Evolutionary conservation across 2,329 filamentous ascomycete species (phyloP).

Genomic region (Tolypocladium amazonense): DNA sequence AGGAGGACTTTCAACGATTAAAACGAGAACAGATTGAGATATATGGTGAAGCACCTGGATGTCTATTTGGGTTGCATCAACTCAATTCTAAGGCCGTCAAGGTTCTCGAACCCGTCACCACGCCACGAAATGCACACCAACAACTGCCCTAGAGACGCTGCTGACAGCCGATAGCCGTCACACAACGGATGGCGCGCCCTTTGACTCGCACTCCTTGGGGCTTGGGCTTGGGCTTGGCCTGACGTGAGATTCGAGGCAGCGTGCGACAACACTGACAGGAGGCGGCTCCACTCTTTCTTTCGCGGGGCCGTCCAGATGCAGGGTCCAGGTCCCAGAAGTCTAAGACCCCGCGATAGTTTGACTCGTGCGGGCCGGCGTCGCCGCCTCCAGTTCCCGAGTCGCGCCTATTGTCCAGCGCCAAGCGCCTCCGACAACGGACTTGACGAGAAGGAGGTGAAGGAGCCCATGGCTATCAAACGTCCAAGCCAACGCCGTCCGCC

Average conservation of each 20-base stretch:
- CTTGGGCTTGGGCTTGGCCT: not conserved
- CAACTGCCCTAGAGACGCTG: not conserved
- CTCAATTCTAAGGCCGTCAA: not conserved
- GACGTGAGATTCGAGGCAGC: not conserved
- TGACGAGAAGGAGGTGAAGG: not conserved
- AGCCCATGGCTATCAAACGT: not conserved
- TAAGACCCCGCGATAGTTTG: not conserved
- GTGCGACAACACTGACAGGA: not conserved
- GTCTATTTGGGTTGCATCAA: not conserved
- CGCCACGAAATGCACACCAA: not conserved
- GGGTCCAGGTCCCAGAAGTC: not conserved
- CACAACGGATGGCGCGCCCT: not conserved
- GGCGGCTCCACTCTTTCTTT: not conserved
- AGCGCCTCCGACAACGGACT: not conserved
- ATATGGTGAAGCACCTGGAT: not conserved
- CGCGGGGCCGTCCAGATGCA: not conserved
- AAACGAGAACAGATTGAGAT: not conserved
- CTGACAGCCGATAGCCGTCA: not conserved
- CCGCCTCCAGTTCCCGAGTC: not conserved
- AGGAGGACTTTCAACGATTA: not conserved
- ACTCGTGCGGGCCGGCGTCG: not conserved
- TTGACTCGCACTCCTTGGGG: not conserved
- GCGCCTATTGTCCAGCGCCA: not conserved
- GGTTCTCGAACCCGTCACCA: not conserved
- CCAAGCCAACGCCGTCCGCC: conserved; percentile 11